phyloP scores from a whole-genome alignment of 441 rosid genomes.

The Metrosideros polymorpha region DNA sequence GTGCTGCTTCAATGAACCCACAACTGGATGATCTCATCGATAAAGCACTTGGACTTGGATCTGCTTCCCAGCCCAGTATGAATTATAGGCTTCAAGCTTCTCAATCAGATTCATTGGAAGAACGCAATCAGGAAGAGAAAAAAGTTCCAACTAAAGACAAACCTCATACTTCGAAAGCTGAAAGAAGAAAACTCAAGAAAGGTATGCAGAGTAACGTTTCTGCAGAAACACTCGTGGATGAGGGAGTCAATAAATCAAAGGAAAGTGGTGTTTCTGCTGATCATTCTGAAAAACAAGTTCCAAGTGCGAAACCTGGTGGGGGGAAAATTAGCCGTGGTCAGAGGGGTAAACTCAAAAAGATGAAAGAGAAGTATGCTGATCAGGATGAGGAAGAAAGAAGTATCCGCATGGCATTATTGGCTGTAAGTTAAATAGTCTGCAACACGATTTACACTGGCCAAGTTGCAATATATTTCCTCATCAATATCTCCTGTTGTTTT shows the following conservation, averaged over 20 bases:
- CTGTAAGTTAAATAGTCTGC: conserved; percentile 44
- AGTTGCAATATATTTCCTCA: neutral
- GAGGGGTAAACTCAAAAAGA: conserved; percentile 86
- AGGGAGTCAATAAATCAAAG: conserved; percentile 29
- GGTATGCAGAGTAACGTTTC: conserved; percentile 35
- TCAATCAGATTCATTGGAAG: conserved; percentile 28
- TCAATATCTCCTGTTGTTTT: neutral
- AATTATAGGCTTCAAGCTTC: conserved; percentile 31
- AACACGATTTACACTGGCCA: neutral
- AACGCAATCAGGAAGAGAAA: conserved; percentile 34
- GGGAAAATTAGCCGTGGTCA: conserved; percentile 86
- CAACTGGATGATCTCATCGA: conserved; percentile 92
- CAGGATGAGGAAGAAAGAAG: conserved; percentile 95
- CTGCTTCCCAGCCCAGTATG: conserved; percentile 36
- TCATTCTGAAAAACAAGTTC: conserved; percentile 9
- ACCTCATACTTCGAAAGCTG: conserved; percentile 79
- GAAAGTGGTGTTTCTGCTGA: conserved; percentile 9
- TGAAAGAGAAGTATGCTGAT: conserved; percentile 94
- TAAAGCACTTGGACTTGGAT: conserved; percentile 88
- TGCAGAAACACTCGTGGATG: conserved; percentile 26
- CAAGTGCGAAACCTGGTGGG: conserved; percentile 37
- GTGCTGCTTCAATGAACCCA: conserved; percentile 37
- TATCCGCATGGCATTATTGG: conserved; percentile 79
- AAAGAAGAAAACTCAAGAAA: conserved; percentile 85
- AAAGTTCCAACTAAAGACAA: conserved; percentile 41